Conservation (phyloP, 805 yeast species). For the Yarrowia sp. region DNA sequence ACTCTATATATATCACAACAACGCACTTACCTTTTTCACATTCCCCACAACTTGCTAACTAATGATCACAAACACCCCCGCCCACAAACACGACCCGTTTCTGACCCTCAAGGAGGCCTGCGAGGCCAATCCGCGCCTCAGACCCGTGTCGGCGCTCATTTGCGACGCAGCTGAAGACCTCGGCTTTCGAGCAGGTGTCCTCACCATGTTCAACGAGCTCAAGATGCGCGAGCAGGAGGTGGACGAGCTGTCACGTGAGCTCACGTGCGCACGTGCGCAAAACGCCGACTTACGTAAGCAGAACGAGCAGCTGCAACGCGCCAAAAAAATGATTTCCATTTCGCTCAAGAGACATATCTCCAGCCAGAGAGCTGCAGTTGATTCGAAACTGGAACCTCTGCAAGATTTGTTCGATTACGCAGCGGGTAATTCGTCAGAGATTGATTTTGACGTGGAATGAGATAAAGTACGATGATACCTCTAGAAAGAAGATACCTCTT, state of each 20-base stretch:
- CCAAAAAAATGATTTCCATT: background rate
- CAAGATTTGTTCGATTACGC: slow-evolving; percentile 12
- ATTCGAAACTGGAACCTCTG: background rate
- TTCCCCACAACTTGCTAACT: background rate
- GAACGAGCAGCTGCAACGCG: background rate
- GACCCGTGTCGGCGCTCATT: background rate
- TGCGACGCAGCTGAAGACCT: slow-evolving; percentile 12
- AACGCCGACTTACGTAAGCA: background rate
- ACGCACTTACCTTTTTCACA: background rate
- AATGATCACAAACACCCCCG: slow-evolving; percentile 14
- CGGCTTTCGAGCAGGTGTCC: background rate
- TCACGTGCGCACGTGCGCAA: background rate
- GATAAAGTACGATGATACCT: background rate
- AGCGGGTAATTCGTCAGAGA: background rate
- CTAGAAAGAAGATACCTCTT: too few species aligned
- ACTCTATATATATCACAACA: background rate
- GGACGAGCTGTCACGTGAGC: background rate
- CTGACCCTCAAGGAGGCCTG: slow-evolving; percentile 1
- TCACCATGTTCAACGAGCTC: slow-evolving; percentile 12
- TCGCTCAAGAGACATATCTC: background rate
- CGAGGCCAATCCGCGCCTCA: slow-evolving; percentile 13
- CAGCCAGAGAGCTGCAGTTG: background rate
- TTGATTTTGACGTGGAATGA: background rate
- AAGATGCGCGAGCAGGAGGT: slow-evolving; percentile 1
- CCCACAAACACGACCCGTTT: background rate